These are phyloP conservation scores for Heliocybe sulcata DNA, from an alignment of 1,284 basidiomycete genomes.

Conservation along the genomic window DNA sequence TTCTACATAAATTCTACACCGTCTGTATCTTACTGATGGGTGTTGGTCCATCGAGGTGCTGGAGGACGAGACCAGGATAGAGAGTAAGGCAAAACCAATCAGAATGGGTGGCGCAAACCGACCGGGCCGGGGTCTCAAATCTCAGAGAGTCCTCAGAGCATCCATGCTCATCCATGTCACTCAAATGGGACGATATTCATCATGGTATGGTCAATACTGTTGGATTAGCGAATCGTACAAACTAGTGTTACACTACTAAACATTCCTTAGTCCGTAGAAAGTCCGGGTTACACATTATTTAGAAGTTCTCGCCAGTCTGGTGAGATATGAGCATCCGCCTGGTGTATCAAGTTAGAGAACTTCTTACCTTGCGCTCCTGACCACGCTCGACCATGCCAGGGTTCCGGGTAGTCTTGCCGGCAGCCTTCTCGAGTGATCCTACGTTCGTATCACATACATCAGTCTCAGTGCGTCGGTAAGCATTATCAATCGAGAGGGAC, in stretches of 20 bases:
- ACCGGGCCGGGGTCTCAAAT: no score
- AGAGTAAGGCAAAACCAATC: slow-evolving; percentile 48
- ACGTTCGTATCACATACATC: background rate
- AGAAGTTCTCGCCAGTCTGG: background rate
- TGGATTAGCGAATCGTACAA: no score
- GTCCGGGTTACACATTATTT: background rate
- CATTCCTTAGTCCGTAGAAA: background rate
- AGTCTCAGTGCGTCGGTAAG: no score
- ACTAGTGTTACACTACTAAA: background rate
- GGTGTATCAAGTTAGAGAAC: background rate
- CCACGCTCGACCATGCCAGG: slow-evolving; percentile 13
- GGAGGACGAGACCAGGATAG: slow-evolving; percentile 81
- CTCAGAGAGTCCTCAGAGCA: no score
- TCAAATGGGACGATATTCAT: no score
- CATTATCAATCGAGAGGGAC: background rate
- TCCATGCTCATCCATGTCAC: no score
- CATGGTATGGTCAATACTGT: no score
- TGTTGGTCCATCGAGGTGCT: slow-evolving; percentile 43
- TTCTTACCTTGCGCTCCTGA: slow-evolving; percentile 14
- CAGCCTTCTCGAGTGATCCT: slow-evolving; percentile 19
- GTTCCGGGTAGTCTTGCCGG: slow-evolving; percentile 16
- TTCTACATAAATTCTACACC: background rate
- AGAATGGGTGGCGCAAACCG: no score
- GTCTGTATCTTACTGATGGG: background rate
- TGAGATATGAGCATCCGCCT: background rate